Evolutionary conservation across 257 asterid species (phyloP), one percentile per base, ranked within the genome.

Genomic region (Lantana camara): DNA sequence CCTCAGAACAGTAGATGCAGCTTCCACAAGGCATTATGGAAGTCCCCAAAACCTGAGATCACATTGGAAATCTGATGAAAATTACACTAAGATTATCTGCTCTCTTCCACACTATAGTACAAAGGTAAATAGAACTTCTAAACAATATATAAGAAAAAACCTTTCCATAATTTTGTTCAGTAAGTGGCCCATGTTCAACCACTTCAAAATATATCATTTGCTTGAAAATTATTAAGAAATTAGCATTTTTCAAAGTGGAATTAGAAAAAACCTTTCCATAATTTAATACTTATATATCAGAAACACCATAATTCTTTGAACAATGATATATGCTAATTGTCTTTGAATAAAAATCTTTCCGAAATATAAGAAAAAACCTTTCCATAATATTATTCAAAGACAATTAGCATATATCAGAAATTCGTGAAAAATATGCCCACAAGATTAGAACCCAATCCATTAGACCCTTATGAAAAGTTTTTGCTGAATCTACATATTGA

Each of bases 21-120:
- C 78, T 84, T 67, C 99, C 99, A 47, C 99, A 93, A 37, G 99
- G 99, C 99, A 93, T 90, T 85, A 93, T 93, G 62, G 90, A 93
- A 67, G 99, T 97, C 65, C 99, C 99, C 67, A 90, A 84, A 59
- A 90, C 97, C 51, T 75, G 88, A 50, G 95, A 82, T 68, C 99
- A 97, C 42, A 93, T 49, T 4, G 96, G 97, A 59, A 80, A 71
- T 71, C 99, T 93, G 81, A 32, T n/a, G n/a, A n/a, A n/a, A 68
- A 3, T 22, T 22, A 21, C 57, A 30, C 21, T 30, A 8, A 75
- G 40, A 22, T 9, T 29, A 51, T 20, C 58, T 65, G 58, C 55
- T 10, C 48, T 30, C 53, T 6, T 70, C 17, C 63, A n/a, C 37
- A 40, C 20, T 38, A 68, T 24, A 51, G 9, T 23, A 3, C 5